Evolutionary conservation across 305 asterid species (phyloP), one percentile per base, ranked within the genome.

Genomic region (Fraxinus sp.): DNA sequence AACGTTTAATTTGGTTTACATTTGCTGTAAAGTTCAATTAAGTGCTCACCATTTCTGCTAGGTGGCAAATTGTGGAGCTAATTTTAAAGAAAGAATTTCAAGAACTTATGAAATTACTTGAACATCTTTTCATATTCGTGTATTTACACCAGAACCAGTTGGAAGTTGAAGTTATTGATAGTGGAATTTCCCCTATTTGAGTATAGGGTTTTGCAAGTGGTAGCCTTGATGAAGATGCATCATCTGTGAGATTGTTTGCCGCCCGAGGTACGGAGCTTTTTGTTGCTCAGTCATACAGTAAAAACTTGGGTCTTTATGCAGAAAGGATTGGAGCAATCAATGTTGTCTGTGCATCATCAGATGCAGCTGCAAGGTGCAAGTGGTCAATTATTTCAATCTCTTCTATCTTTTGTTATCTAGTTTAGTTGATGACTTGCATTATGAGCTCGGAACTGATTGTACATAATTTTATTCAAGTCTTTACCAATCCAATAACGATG

Each of bases 291-390:
- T 95, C 99, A 81, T 94, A 95, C 88, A 94, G 99, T 86, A 95
- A 95, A 84, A 95, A 94, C 84, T 82, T 95, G 88, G 99, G 98
- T 82, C 95, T 95, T 76, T 95, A 95, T 89, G 95, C 94, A 33
- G 99, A 96, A 89, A 92, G 99, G 89, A 90, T 93, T 82, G 99
- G 99, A 82, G 99, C 99, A 85, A 96, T 94, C 80, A 96, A 96
- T 84, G 92, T 94, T 86, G 92, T 93, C 46, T 94, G 98, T 84
- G 89, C 97, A 80, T 86, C 99, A 71, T 89, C 97, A 39, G 97
- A 93, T 49, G 90, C 93, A 80, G 98, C 98, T n/a, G 83, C 86
- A 44, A 94, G 97, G 99, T 96, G 88, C 64, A 77, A 81, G 28
- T 78, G 66, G 74, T 24, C 28, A 68, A 44, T 28, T 57, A 33